Evolutionary conservation across 208 protist genomes (phyloP), one percentile per base, ranked within the genome.

Genomic region (Crithidia acanthocephali): DNA sequence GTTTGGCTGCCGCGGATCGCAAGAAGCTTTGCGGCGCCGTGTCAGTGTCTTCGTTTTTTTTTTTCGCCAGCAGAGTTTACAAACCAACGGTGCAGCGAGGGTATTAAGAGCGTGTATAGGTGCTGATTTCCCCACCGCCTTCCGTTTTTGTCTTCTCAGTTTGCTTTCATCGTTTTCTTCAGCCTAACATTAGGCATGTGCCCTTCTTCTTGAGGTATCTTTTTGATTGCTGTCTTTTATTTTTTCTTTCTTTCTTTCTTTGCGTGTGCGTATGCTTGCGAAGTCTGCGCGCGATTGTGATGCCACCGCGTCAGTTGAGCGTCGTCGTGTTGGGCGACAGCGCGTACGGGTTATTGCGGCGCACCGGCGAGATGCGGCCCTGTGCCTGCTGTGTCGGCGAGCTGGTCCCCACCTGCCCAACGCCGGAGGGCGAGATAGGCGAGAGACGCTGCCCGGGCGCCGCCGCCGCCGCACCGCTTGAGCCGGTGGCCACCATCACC

Each of bases 271-370:
- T 32, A 18, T 25, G n/a, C 0, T 8, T 22, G 10, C 47, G 35
- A 40, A 40, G 35, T 40, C 35, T 40, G 35, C 8, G 15, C 11
- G 11, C 47, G 11, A 25, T 7, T 45, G 59, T 47, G 40, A 40
- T 2, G 6, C 28, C 8, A 9, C 42, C 28, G 18, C 11, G 22
- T 61, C 42, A 70, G 51, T 76, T 76, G 25, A 73, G 52, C 4
- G 45, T 71, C 13, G 45, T 56, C 16, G 68, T 56, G 33, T 61
- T 65, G 33, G 75, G 69, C n/a, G 75, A 80, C 16, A 70, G 63
- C 25, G 65, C 61, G 62, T 80, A 80, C 9, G 75, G 75, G 68
- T 80, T 80, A 62, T 80, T 74, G 40, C 75, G 75, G 7, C 75
- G 75, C 33, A 71, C 47, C 13, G 75, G 75, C 20, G 75, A 80